Evolutionary conservation across 768 basidiomycete species (phyloP).

Genomic region (Naganishia friedmannii): DNA sequence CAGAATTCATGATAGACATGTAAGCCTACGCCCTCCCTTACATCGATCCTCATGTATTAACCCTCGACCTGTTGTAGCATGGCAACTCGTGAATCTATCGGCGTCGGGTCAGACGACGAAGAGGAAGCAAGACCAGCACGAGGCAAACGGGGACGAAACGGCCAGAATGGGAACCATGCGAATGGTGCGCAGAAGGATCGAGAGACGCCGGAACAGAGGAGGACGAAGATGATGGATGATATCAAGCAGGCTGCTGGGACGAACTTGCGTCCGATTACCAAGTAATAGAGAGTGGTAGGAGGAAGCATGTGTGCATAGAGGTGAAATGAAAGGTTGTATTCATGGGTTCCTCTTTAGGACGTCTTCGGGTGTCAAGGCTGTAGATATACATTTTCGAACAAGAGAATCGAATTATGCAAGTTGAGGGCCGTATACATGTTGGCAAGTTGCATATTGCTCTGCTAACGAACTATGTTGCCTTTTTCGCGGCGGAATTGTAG

Average conservation of each 20-base stretch:
- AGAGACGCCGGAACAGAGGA: constrained; percentile 13
- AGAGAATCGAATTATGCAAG: too few relatives aligned
- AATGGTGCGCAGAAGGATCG: neutral
- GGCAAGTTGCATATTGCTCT: too few relatives aligned
- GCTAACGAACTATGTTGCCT: too few relatives aligned
- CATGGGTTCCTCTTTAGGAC: neutral
- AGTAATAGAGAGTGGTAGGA: neutral
- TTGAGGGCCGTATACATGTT: too few relatives aligned
- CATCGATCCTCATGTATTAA: neutral
- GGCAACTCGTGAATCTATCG: neutral
- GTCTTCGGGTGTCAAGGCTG: too few relatives aligned
- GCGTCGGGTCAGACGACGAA: constrained; percentile 5
- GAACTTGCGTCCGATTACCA: constrained; percentile 1
- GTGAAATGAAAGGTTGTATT: neutral
- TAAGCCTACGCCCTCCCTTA: constrained; percentile 28
- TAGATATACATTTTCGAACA: too few relatives aligned
- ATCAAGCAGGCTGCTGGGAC: constrained; percentile 23
- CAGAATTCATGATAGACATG: constrained; percentile 67
- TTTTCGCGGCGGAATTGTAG: too few relatives aligned
- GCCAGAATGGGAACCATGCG: neutral
- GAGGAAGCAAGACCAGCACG: neutral
- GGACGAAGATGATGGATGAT: constrained; percentile 16
- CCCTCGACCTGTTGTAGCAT: neutral
- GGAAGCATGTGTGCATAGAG: neutral
- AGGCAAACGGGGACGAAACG: constrained; percentile 15